Conservation (phyloP, 768 basidiomycete species). For the Pleurotus cornucopiae region DNA sequence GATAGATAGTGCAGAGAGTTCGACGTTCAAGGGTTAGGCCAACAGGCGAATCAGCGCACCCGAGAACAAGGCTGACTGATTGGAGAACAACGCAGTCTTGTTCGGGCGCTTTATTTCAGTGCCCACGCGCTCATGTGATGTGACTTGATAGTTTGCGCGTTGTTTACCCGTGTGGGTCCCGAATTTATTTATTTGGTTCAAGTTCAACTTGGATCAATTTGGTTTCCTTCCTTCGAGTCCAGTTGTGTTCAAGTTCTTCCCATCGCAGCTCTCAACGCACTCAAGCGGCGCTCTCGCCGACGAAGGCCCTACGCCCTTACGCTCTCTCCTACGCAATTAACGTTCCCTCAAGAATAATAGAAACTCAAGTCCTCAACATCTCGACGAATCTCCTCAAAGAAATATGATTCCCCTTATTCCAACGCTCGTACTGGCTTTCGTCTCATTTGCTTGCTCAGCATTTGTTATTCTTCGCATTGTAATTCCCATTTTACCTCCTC, state of each 20-base stretch:
- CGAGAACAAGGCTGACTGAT: not conserved
- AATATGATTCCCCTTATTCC: constrained; percentile 68
- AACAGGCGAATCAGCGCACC: no score
- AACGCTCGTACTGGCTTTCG: constrained; percentile 59
- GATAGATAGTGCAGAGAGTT: no score
- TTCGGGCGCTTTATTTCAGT: not conserved
- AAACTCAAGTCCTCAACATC: not conserved
- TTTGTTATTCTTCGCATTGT: constrained; percentile 75
- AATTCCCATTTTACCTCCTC: constrained; percentile 70
- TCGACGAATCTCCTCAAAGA: constrained; percentile 20
- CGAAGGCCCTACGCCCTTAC: constrained; percentile 41
- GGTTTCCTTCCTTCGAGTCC: constrained; percentile 14
- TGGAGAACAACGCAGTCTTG: not conserved
- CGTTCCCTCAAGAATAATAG: constrained; percentile 36
- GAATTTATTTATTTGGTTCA: constrained; percentile 8
- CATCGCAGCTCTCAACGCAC: constrained; percentile 23
- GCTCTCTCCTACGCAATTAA: constrained; percentile 35
- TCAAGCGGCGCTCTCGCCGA: constrained; percentile 22
- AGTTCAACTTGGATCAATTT: constrained; percentile 14
- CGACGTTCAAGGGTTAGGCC: no score
- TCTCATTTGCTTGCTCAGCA: constrained; percentile 70
- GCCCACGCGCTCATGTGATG: constrained; percentile 25
- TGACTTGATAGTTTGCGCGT: constrained; percentile 16
- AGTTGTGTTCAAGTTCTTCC: constrained; percentile 23
- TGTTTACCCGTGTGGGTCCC: constrained; percentile 20